These are phyloP conservation scores for Candida adriatica DNA, from an alignment of 805 yeast species.

Conservation along the genomic window DNA sequence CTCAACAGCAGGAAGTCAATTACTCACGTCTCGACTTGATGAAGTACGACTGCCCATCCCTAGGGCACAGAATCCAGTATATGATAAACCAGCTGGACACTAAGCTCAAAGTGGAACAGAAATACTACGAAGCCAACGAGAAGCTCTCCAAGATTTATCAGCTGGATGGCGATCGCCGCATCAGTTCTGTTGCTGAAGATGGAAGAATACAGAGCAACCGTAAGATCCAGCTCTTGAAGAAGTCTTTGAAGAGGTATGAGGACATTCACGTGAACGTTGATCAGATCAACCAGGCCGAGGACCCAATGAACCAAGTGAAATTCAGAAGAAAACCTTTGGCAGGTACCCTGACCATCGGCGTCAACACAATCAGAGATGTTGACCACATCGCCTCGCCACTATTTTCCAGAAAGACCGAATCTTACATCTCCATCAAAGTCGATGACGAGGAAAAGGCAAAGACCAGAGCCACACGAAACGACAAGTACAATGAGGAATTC, in stretches of 20 bases:
- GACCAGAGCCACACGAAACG: conserved; percentile 69
- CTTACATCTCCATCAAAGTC: conserved; percentile 67
- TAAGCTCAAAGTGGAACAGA: conserved; percentile 89
- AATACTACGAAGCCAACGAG: conserved; percentile 87
- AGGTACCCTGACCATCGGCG: conserved; percentile 69
- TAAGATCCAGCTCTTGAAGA: conserved; percentile 75
- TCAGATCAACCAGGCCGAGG: conserved; percentile 53
- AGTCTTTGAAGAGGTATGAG: conserved; percentile 79
- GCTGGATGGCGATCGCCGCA: conserved; percentile 84
- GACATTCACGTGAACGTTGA: conserved; percentile 71
- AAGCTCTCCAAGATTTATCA: conserved; percentile 81
- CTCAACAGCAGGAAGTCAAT: conserved; percentile 19
- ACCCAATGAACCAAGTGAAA: conserved; percentile 51
- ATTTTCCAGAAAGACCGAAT: conserved; percentile 72
- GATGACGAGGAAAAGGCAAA: conserved; percentile 83
- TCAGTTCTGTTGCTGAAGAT: conserved; percentile 82
- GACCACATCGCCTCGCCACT: conserved; percentile 88
- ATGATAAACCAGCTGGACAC: conserved; percentile 94
- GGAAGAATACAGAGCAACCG: conserved; percentile 81
- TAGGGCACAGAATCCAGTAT: conserved; percentile 90
- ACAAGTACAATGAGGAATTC: conserved; percentile 80
- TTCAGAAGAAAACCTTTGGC: conserved; percentile 78
- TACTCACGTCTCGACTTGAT: conserved; percentile 73
- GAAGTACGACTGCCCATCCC: conserved; percentile 88
- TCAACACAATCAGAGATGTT: conserved; percentile 77